Base-by-base conservation (phyloP, 2,329 filamentous ascomycete genomes). In the Nemania bipapillata region DNA sequence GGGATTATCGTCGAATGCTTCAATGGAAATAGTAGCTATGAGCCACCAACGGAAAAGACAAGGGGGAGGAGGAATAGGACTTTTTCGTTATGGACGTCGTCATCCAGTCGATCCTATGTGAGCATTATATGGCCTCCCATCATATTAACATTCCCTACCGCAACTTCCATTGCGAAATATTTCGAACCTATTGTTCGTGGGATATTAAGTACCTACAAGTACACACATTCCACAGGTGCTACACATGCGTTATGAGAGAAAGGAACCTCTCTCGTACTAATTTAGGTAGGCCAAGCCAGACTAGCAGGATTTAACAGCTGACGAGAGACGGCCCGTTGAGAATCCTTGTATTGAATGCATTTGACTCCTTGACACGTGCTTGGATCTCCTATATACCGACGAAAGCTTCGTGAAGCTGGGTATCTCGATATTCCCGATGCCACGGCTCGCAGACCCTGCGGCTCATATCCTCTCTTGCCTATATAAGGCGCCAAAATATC, bases 351-450 rank as follows among this genome's bases (percentile, higher is more conserved):
- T 15, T 22, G 28, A 49, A 40, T 53, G 28, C 22, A 37, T 52
- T 40, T 53, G 15, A 52, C 59, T 37, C 15, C n/a, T 22, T 37
- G 15, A 17, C 32, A 22, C 62, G 17, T 45, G 47, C n/a, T 28
- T 60, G 42, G 12, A 67, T 57, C 20, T 28, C 45, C 53, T 65
- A 70, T 70, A 58, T 65, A 59, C 56, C 52, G 42, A 50, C 15
- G n/a, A 45, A 64, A 55, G 15, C 64, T 53, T 65, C 60, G 35
- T 61, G 54, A 64, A 67, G 56, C 50, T 67, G 68, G 68, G 68
- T 70, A 70, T 70, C 68, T 69, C 52, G 35, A 64, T 40, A 55
- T 54, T 22, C 26, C n/a, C 56, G 28, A 28, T 37, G 26, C 22
- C 56, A 56, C 32, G 54, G 37, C 12, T 63, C 61, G 60, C 26